Percentiles rank a stretch among this genome's conserved stretches.
Evolutionary conservation across 2,329 filamentous ascomycete genomes (phyloP).

Genomic region (Fusarium incarnatum): DNA sequence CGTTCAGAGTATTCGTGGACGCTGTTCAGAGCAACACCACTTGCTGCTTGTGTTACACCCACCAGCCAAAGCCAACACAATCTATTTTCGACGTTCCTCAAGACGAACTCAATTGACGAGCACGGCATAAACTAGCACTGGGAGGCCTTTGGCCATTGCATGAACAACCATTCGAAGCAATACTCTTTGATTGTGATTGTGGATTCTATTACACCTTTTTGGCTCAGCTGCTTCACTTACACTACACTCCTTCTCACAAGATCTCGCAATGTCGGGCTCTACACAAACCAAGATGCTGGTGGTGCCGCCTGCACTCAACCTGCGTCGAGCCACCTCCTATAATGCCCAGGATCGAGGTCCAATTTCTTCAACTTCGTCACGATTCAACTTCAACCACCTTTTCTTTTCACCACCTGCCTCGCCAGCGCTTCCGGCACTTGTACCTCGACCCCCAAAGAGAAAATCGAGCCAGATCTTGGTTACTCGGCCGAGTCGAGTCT

Average conservation of each 20-base stretch:
- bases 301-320: constrained; percentile 67
- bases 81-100: constrained; percentile 30
- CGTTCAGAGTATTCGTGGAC: constrained; percentile 8
- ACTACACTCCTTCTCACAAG: neutral
- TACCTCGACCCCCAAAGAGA: constrained; percentile 71
- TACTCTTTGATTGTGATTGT: constrained; percentile 38
- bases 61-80: constrained; percentile 19
- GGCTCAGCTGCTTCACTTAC: constrained; percentile 16
- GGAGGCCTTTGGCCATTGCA: constrained; percentile 1
- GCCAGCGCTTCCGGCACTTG: constrained; percentile 75
- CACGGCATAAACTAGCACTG: constrained; percentile 20
- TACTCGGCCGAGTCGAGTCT: constrained; percentile 66
- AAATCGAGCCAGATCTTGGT: constrained; percentile 60
- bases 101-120: constrained; percentile 4
- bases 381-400: constrained; percentile 75
- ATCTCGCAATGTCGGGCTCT: constrained; percentile 55
- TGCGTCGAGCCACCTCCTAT: constrained; percentile 69
- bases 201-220: constrained; percentile 30
- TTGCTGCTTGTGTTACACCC: constrained; percentile 31
- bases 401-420: constrained; percentile 76
- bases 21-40: constrained; percentile 9
- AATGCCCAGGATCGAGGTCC: constrained; percentile 64
- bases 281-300: constrained; percentile 64
- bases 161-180: constrained; percentile 14
- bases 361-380: constrained; percentile 69